Base-by-base conservation (phyloP, 2,329 filamentous ascomycete genomes). In the Colletotrichum kahawae region DNA sequence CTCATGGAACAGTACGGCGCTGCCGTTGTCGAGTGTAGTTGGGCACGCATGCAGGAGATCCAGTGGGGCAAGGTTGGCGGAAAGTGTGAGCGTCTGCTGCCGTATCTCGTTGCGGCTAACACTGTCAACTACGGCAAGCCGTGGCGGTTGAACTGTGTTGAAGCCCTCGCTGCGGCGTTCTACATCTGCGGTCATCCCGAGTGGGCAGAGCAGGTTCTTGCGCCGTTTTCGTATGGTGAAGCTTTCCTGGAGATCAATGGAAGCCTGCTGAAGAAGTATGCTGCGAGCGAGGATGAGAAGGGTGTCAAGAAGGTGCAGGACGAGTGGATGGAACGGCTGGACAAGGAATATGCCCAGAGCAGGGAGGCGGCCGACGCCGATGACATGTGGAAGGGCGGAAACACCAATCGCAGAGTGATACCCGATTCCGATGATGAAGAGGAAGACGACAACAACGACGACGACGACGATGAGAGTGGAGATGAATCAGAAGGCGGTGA, bases 101-200 rank as follows among this genome's bases (percentile, higher is more conserved):
- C 97, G 0, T 99, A 99, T 83, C 92, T 99, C 9, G 96, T 99
- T 65, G 97, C 97, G 7, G 97, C 97, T 63, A 99, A 99, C 83
- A 94, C 94, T 2, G 97, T 98, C 81, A 99, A 99, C 86, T 99
- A 99, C 85, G 97, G 97, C 76, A 95, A 95, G 81, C 97, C 97
- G 7, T 98, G 96, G 95, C 90, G 96, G 70, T 84, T 99, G 77
- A 99, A 99, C 84, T 99, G 97, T 80, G 97, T 95, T 34, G 97
- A 99, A 87, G 97, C 97, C 5, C 88, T 99, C 62, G 97, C 95
- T 0, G 96, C 97, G 5, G 95, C 95, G 27, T 99, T 98, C 82
- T 95, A 91, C 80, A 99, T 99, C 77, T 98, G 96, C 80, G 95
- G 97, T 6, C 95, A 97, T 80, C 83, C 90, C 8, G 96, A 98